Evolutionary conservation across 1,139 yeast genomes (phyloP).

Genomic region (Hemisphaericaspora xylanilytica): DNA sequence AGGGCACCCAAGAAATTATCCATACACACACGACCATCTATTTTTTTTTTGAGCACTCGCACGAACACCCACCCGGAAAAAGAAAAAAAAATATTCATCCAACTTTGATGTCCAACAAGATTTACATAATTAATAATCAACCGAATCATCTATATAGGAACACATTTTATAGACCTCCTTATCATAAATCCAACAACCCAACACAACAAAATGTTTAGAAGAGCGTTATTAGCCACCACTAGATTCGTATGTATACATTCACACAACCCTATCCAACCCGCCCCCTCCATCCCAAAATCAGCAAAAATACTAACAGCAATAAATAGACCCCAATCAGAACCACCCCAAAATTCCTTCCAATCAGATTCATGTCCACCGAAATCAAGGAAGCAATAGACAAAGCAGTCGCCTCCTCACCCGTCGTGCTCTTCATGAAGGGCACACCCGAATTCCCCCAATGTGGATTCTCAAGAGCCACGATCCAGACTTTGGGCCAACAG

Average conservation of each 20-base stretch:
- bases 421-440: constrained; percentile 92
- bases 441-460: constrained; percentile 98
- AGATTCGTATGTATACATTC: constrained; percentile 25
- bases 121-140: constrained; percentile 1
- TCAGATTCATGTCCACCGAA: constrained; percentile 70
- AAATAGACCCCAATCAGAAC: constrained; percentile 7
- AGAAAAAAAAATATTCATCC: background rate
- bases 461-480: constrained; percentile 95
- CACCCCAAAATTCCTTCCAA: constrained; percentile 6
- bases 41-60: too few species aligned
- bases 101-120: constrained; percentile 1
- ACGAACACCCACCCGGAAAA: too few species aligned
- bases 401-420: constrained; percentile 87
- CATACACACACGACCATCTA: too few species aligned
- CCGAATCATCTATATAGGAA: background rate
- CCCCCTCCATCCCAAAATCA: too few species aligned
- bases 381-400: constrained; percentile 78
- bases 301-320: constrained; percentile 5
- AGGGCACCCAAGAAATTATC: too few species aligned
- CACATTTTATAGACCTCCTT: background rate
- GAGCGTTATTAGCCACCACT: constrained; percentile 19
- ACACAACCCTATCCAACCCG: background rate
- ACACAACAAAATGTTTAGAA: constrained; percentile 22
- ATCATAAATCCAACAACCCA: background rate
- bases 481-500: constrained; percentile 89